These are phyloP conservation scores for Ambrosia artemisiifolia DNA, from an alignment of 129 eudicot species.

Conservation along the genomic window DNA sequence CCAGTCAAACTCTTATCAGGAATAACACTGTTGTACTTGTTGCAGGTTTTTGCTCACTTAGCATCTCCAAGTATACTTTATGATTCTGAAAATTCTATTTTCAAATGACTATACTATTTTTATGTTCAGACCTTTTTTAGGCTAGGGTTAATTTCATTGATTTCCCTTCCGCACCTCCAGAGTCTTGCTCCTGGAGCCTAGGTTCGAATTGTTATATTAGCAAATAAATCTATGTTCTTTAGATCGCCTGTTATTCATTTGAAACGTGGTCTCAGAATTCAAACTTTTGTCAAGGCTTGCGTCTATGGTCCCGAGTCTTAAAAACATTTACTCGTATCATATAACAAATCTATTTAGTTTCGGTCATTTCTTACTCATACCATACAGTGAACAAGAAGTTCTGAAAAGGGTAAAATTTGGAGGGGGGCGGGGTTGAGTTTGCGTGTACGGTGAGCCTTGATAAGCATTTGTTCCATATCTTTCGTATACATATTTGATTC, in stretches of 20 bases:
- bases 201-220: constrained; percentile 16
- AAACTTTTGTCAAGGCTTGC: background rate
- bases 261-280: background rate
- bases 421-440: background rate
- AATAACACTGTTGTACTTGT: constrained; percentile 35
- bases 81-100: constrained; percentile 10
- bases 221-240: constrained; percentile 19
- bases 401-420: background rate
- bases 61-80: constrained; percentile 29
- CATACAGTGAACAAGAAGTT: background rate
- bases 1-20: constrained; percentile 22
- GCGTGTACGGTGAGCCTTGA: background rate
- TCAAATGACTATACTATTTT: constrained; percentile 19
- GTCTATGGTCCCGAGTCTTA: background rate
- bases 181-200: constrained; percentile 12
- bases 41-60: constrained; percentile 24
- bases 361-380: background rate
- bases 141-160: constrained; percentile 22
- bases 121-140: constrained; percentile 17
- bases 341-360: background rate
- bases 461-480: constrained; percentile 16
- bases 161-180: background rate
- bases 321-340: background rate
- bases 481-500: too few relatives aligned
- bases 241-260: constrained; percentile 5